Evolutionary conservation across 352 stramenopile genomes (phyloP), one percentile per base, ranked within the genome.

Genomic region (Pythium aquatile): DNA sequence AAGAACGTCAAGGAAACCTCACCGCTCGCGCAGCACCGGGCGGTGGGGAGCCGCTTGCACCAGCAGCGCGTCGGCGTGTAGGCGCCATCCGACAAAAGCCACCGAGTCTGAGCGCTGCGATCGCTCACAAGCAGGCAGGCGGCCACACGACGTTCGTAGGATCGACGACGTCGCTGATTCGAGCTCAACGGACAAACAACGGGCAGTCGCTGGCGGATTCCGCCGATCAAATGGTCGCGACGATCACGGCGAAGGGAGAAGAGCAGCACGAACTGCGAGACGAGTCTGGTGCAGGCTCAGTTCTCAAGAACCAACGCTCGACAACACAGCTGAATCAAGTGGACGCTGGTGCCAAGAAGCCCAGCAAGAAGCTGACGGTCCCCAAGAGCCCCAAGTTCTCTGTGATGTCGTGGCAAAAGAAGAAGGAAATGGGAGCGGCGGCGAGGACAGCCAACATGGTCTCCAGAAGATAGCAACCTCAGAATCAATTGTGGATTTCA

Each of bases 391-490:
- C 85, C 42, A 92, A 91, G 52, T 94, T 94, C 63, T 93, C 84
- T 1, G 74, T 93, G 51, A 93, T 93, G 84, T 93, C 84, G 17
- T 93, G 84, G 84, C 84, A 93, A 56, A 91, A 91, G 72, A 91
- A 87, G 55, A 74, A 66, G 17, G 60, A 66, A 29, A 32, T 62
- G 4, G 8, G 24, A 26, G 35, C 60, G 7, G 42, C 13, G 37
- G 56, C 16, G 58, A 7, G 32, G 17, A 24, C 47, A 49, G 40
- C 16, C 33, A 7, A 63, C n/a, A 20, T 47, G 7, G 29, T 67
- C 29, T 30, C 52, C 10, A 57, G 52, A 62, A 24, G 61, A 32
- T 56, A 40, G 30, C 17, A 35, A 26, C 32, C 46, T 55, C 8
- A 63, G 3, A 11, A 60, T 44, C 37, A 44, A 44, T 3, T 44